Evolutionary conservation across 495 filamentous ascomycete genomes (phyloP), one percentile per base, ranked within the genome.

Genomic region (Jackrogersella minutella): DNA sequence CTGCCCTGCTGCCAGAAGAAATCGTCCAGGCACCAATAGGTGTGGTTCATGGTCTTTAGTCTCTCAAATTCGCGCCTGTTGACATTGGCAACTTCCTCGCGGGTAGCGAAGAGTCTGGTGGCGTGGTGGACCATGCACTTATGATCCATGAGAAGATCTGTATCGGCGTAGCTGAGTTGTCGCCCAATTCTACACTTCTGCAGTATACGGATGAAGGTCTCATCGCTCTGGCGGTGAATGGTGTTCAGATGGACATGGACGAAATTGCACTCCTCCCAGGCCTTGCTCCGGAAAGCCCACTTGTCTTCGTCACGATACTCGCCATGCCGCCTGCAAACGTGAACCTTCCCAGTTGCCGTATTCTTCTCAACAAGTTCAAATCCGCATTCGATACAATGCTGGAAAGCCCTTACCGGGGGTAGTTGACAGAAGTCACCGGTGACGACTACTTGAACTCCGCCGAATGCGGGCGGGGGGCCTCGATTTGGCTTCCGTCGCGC

Each of bases 351-450:
- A 87, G 91, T 5, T 85, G 90, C 67, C 86, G 89, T 70, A 87
- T 83, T 53, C 91, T 89, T n/a, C 84, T 84, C 14, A 84, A 88
- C 62, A 77, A 90, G 90, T 84, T 93, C 11, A 82, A 89, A 33
- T 75, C 87, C 60, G 86, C 94, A 78, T 85, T 84, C 53, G 88
- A 97, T 28, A 86, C 90, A 81, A 90, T 95, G 67, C 85, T 91
- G 22, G 86, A 82, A 84, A 5, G 95, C 93, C 21, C 90, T 92
- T 9, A 99, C 93, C 0, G 94, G 94, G 0, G 95, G 93, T 13
- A 99, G 76, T 72, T 99, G 95, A 74, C 96, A 97, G 74, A 97
- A 99, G 76, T 99, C 95, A 0, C 95, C 95, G 0, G 94, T 97
- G 22, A 97, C 90, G 26, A 99, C 86, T 30, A 99, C 82, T 71